These are phyloP conservation scores for Gonapodya prolifera DNA, from an alignment of 192 early-diverging fungal genomes.

Conservation along the genomic window DNA sequence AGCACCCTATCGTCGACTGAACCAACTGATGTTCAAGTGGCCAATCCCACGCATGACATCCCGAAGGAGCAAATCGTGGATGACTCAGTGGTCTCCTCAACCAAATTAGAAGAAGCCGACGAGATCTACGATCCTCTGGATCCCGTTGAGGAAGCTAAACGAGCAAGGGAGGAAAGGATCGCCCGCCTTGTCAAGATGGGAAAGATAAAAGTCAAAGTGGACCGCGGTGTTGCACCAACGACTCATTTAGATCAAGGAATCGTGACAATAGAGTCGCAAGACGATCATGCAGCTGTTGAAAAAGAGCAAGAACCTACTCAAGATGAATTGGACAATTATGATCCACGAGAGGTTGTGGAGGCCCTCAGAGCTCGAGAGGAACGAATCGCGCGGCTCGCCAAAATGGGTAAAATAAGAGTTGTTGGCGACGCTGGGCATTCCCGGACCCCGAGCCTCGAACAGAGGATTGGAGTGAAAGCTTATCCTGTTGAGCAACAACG, in stretches of 20 bases:
- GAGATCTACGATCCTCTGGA: neutral
- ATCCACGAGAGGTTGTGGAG: neutral
- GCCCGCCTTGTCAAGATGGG: neutral
- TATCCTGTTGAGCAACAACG: no score
- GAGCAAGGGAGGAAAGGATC: neutral
- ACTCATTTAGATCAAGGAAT: neutral
- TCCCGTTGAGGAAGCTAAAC: neutral
- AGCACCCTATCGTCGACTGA: neutral
- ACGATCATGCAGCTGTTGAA: neutral
- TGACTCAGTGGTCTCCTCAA: neutral
- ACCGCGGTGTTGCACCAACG: neutral
- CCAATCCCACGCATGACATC: neutral
- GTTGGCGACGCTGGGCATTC: neutral
- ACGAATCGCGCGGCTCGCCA: neutral
- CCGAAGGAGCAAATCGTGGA: neutral
- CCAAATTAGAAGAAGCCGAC: neutral
- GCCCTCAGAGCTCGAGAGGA: neutral
- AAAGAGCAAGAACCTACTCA: neutral
- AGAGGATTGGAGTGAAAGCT: no score
- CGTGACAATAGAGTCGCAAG: neutral
- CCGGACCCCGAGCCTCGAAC: neutral
- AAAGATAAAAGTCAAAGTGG: neutral
- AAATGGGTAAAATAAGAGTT: neutral
- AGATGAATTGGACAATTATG: neutral
- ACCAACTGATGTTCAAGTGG: neutral